Evolutionary conservation across 129 eudicot species (phyloP), one percentile per base, ranked within the genome.

Genomic region (Pulicaria dysenterica): DNA sequence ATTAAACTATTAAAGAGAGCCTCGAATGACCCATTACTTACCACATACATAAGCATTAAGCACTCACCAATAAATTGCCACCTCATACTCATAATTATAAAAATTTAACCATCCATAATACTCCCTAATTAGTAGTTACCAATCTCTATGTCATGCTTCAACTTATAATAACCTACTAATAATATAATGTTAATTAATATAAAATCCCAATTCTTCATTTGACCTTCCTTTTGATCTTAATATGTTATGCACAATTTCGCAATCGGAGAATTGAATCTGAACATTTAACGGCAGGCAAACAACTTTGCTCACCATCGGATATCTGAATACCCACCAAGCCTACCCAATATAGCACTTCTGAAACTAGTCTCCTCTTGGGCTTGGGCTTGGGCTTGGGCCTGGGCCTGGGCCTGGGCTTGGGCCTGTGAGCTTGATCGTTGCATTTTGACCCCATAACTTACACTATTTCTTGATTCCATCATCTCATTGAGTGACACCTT

Each of bases 381-480:
- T 76, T 82, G 98, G 31, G 31, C 31, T 24, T 24, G 31, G 31
- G 31, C 31, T 24, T 24, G 31, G 31, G n/a, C n/a, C n/a, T n/a
- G n/a, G n/a, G n/a, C n/a, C n/a, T n/a, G n/a, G n/a, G n/a, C n/a
- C n/a, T n/a, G n/a, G n/a, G n/a, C n/a, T n/a, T n/a, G n/a, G n/a
- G n/a, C n/a, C n/a, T n/a, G n/a, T 41, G 95, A 85, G 62, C 87
- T 81, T 45, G 96, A 87, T 70, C 88, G 83, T 70, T 85, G 88
- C 98, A 87, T 85, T 79, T 76, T 89, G 65, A 83, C 84, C 69
- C 89, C 96, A 55, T 8, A 78, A 77, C 96, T 89, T 40, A 85
- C 61, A 75, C 92, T 87, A 79, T 58, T 89, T 66, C 98, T 89
- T 3, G 96, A 80, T 73, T 93, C 96, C 87, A 89, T 87, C 90